These are phyloP conservation scores for Plantago coronopus DNA, from an alignment of 305 asterid genomes.

Conservation along the genomic window DNA sequence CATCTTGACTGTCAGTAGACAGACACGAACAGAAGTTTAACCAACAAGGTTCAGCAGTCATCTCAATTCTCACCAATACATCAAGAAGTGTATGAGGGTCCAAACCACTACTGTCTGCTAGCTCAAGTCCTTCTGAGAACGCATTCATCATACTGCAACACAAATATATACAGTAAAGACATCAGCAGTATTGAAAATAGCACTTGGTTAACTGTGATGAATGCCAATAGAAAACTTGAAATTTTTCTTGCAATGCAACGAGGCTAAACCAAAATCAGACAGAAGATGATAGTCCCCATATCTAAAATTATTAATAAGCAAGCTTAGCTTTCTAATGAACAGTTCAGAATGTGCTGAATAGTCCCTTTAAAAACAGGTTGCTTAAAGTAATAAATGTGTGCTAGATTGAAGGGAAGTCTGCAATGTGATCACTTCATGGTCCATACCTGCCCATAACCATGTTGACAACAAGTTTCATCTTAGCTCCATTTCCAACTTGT, in stretches of 20 bases:
- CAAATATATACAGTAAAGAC: constrained; percentile 18
- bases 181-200: not conserved
- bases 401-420: not conserved
- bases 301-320: no score
- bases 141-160: constrained; percentile 90
- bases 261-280: no score
- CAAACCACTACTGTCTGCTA: constrained; percentile 92
- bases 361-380: no score
- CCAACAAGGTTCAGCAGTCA: not conserved
- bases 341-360: no score
- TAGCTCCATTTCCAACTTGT: constrained; percentile 89
- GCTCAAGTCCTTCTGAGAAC: constrained; percentile 82
- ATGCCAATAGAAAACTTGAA: no score
- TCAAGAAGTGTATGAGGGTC: constrained; percentile 75
- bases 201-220: not conserved
- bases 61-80: constrained; percentile 81
- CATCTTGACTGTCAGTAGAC: not conserved
- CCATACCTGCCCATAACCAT: constrained; percentile 96
- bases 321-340: no score
- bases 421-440: constrained; percentile 19
- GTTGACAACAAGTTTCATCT: constrained; percentile 95
- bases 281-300: no score
- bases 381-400: no score
- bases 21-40: not conserved
- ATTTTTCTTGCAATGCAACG: not conserved